A percentile compares a stretch with the other conserved stretches of the same genome.
Conservation (phyloP, 129 eudicot genomes). For the Solidago caesia region DNA sequence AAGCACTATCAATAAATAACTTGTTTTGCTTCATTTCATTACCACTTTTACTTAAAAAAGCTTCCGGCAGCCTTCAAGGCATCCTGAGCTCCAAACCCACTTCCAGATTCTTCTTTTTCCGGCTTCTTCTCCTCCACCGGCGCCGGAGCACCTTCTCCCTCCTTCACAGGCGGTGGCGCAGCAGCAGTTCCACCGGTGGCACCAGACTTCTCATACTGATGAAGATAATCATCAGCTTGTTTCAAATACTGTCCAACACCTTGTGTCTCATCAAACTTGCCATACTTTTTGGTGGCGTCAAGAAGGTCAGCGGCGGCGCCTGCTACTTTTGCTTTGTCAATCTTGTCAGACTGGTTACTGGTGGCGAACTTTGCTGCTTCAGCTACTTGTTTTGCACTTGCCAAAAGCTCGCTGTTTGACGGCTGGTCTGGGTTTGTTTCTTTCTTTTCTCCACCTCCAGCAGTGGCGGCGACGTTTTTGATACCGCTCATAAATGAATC, state of each 20-base stretch:
- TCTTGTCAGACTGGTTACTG: conserved; percentile 40
- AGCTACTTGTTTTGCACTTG: conserved; percentile 56
- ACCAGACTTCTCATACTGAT: conserved; percentile 45
- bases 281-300: conserved; percentile 51
- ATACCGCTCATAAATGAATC: conserved; percentile 23
- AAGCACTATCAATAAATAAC: neutral
- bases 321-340: conserved; percentile 57
- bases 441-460: conserved; percentile 25
- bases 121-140: conserved; percentile 11
- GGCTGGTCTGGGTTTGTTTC: conserved; percentile 16
- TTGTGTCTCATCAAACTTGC: conserved; percentile 53
- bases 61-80: conserved; percentile 57
- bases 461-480: conserved; percentile 27
- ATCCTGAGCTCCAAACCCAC: conserved; percentile 52
- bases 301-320: conserved; percentile 63
- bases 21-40: neutral
- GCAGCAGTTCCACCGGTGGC: conserved; percentile 10
- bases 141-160: conserved; percentile 7
- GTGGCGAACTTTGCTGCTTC: conserved; percentile 51
- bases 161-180: conserved; percentile 11
- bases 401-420: conserved; percentile 34
- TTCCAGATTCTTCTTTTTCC: conserved; percentile 32
- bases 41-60: conserved; percentile 40
- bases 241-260: conserved; percentile 60
- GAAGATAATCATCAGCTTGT: conserved; percentile 65